These are phyloP conservation scores for Selaginella tamariscina DNA, from an alignment of 75 land plant species.

Conservation along the genomic window DNA sequence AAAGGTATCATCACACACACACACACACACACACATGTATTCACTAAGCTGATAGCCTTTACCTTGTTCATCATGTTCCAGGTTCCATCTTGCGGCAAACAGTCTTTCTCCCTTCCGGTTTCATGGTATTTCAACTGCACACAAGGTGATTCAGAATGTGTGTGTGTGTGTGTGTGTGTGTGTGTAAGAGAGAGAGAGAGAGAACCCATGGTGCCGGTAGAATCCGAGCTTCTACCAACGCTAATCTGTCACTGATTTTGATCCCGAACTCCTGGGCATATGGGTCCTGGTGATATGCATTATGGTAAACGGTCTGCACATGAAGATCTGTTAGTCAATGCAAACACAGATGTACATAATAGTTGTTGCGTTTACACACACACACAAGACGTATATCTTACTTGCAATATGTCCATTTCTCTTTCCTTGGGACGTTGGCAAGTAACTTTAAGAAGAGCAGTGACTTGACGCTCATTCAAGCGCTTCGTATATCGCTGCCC, in stretches of 20 bases:
- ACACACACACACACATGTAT: too few species aligned
- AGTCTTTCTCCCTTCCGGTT: not conserved
- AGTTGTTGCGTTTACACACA: not conserved
- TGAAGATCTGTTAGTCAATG: not conserved
- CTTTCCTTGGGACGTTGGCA: constrained; percentile 4
- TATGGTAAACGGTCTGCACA: constrained; percentile 1
- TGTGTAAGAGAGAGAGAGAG: not conserved
- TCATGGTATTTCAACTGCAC: constrained; percentile 7
- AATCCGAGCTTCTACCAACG: not conserved
- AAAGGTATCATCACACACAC: too few species aligned
- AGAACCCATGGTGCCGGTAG: not conserved
- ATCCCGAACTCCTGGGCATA: constrained; percentile 7
- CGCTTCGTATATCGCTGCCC: constrained; percentile 9
- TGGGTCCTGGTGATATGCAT: not conserved
- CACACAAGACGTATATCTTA: not conserved
- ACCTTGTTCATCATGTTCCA: constrained; percentile 9
- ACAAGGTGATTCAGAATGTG: not conserved
- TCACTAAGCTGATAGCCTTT: not conserved
- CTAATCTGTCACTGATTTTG: not conserved
- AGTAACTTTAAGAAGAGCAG: not conserved
- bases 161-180: not conserved
- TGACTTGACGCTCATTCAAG: not conserved
- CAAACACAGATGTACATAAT: not conserved
- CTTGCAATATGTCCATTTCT: not conserved
- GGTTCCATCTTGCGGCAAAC: not conserved